Conservation (phyloP, 441 rosid genomes). For the Eruca vesicaria region DNA sequence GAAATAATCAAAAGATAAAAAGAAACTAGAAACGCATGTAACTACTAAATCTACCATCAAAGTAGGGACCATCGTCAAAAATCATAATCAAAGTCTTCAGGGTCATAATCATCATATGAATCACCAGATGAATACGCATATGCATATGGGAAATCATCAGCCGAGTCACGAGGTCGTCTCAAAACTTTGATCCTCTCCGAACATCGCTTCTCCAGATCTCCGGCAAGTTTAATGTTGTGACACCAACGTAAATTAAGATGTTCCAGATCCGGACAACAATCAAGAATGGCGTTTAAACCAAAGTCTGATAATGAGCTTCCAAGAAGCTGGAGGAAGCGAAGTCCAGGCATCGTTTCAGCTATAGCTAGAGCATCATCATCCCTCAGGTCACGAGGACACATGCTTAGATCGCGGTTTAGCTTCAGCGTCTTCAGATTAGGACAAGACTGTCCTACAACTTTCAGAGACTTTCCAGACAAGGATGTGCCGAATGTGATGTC, state of each 20-base stretch:
- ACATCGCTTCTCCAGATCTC: neutral
- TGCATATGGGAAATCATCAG: no score
- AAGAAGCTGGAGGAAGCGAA: neutral
- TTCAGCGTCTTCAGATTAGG: neutral
- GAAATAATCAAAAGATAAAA: no score
- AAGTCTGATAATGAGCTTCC: neutral
- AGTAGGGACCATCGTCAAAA: no score
- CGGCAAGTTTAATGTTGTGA: neutral
- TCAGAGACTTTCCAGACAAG: neutral
- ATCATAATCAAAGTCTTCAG: no score
- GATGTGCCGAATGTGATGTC: neutral
- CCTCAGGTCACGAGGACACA: neutral
- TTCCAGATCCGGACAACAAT: constrained; percentile 53
- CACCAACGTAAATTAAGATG: constrained; percentile 36
- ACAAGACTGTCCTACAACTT: neutral
- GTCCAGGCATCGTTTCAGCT: neutral
- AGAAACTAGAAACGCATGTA: no score
- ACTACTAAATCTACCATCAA: no score
- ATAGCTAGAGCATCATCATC: neutral
- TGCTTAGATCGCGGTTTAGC: neutral
- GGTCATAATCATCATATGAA: no score
- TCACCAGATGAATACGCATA: no score
- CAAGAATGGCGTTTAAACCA: constrained; percentile 32
- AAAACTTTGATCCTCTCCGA: no score
- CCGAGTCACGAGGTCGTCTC: no score